These are phyloP conservation scores for Phytopythium boreale DNA, from an alignment of 352 stramenopile genomes.

Conservation along the genomic window DNA sequence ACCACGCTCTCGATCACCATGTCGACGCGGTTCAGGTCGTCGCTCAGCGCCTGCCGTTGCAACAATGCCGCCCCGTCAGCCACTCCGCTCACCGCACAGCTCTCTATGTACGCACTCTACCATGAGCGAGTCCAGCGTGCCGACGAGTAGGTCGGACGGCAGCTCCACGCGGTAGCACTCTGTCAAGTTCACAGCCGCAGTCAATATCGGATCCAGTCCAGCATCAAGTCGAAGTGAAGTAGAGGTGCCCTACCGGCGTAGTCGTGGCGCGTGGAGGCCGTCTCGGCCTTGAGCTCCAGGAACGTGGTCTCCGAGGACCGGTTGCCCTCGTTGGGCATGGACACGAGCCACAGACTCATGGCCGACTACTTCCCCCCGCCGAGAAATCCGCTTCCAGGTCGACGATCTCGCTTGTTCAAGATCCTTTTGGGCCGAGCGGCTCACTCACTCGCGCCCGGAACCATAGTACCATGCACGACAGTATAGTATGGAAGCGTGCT, in stretches of 20 bases:
- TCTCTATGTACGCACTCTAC: conserved; percentile 24
- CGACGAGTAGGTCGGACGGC: conserved; percentile 93
- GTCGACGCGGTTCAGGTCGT: conserved; percentile 96
- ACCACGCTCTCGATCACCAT: conserved; percentile 94
- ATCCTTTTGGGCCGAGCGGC: conserved; percentile 19
- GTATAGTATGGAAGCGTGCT: not conserved
- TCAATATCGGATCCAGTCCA: not conserved
- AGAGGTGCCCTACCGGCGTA: conserved; percentile 68
- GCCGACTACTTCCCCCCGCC: not conserved
- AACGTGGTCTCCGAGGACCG: conserved; percentile 83
- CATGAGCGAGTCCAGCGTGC: conserved; percentile 98
- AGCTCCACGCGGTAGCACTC: conserved; percentile 88
- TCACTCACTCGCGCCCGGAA: not conserved
- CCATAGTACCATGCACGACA: not conserved
- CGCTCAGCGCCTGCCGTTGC: conserved; percentile 59
- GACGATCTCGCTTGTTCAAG: conserved; percentile 17
- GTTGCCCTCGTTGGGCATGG: conserved; percentile 81
- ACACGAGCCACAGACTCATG: conserved; percentile 77
- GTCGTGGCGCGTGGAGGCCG: conserved; percentile 75
- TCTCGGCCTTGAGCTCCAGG: conserved; percentile 83
- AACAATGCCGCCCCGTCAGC: not conserved
- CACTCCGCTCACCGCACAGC: no score
- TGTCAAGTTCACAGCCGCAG: conserved; percentile 4
- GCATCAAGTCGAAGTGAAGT: not conserved
- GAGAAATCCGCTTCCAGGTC: not conserved